Evolutionary conservation across 768 basidiomycete genomes (phyloP), one percentile per base, ranked within the genome.

Genomic region (Macrocybe gigantea): DNA sequence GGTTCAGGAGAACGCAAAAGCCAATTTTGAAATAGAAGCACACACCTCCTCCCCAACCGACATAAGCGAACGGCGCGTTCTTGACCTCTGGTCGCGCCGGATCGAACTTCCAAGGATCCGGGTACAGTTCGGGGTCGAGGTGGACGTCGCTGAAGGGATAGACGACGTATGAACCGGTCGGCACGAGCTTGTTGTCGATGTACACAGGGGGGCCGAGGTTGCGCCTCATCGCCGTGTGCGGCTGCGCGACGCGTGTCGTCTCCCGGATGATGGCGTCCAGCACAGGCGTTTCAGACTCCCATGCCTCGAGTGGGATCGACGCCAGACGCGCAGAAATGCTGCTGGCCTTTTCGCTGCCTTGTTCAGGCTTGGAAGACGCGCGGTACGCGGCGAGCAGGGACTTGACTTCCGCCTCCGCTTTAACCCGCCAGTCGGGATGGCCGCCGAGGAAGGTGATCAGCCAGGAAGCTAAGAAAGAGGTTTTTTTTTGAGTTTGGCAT

Each of bases 61-160:
- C 71, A 59, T 83, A 88, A 47, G 74, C 67, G 63, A 79, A 80
- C 49, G 75, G 76, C 49, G 70, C 64, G 48, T 69, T 62, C 33
- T 63, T 66, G 14, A 58, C 64, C 64, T 74, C 65, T 54, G 69
- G 64, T 63, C 80, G 70, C 58, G 68, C 61, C 49, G 87, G 88
- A 67, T 88, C 83, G 57, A 86, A 90, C 55, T 69, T 79, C 84
- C 84, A 86, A 35, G 87, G 87, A 61, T 88, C 78, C 41, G 80
- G 77, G 62, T 89, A 90, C 14, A 89, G 63, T 51, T 75, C 72
- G 36, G 82, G 73, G 63, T 88, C 75, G 34, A 89, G 77, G 65
- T 90, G 87, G 38, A 88, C 81, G 58, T 85, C 83, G 61, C 82
- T 84, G 64, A 88, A 88, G 38, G 86, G 87, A 65, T 88, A 89